Evolutionary conservation across 495 filamentous ascomycete genomes (phyloP).

Genomic region (Penicillium angulare): DNA sequence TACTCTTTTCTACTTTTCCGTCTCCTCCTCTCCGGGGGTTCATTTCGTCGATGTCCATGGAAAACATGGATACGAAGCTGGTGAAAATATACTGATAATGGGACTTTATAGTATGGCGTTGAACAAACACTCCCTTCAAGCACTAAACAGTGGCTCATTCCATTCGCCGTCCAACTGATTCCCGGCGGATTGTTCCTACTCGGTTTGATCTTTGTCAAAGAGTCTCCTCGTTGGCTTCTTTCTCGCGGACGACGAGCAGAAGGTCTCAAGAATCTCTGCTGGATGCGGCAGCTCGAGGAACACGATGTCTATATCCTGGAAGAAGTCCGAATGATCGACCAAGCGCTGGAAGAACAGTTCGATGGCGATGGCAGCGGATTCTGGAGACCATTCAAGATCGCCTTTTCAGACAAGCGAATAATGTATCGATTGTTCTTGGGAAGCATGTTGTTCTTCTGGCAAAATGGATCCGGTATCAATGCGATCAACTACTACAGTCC

Average conservation of each 20-base stretch:
- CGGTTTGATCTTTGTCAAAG: constrained; percentile 46
- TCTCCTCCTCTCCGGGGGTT: too few relatives aligned
- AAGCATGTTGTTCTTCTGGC: constrained; percentile 64
- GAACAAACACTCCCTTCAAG: constrained; percentile 24
- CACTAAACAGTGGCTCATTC: constrained; percentile 53
- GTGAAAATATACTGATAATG: neutral
- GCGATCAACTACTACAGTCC: constrained; percentile 67
- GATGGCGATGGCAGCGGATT: constrained; percentile 60
- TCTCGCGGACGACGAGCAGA: constrained; percentile 45
- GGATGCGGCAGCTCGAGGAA: constrained; percentile 58
- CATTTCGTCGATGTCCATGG: too few relatives aligned
- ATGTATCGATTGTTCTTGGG: constrained; percentile 68
- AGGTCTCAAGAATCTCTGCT: constrained; percentile 58
- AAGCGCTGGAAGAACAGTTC: constrained; percentile 59
- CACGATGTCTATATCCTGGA: constrained; percentile 64
- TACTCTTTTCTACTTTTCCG: neutral
- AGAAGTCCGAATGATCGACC: constrained; percentile 61
- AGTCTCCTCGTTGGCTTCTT: constrained; percentile 60
- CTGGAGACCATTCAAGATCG: constrained; percentile 64
- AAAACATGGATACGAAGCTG: too few relatives aligned
- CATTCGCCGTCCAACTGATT: constrained; percentile 54
- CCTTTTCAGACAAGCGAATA: constrained; percentile 50
- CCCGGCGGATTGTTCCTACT: constrained; percentile 48
- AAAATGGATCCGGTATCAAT: constrained; percentile 67
- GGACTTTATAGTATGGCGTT: constrained; percentile 32